These are phyloP conservation scores for Fraxinus nigra DNA, from an alignment of 305 asterid genomes.

Conservation along the genomic window DNA sequence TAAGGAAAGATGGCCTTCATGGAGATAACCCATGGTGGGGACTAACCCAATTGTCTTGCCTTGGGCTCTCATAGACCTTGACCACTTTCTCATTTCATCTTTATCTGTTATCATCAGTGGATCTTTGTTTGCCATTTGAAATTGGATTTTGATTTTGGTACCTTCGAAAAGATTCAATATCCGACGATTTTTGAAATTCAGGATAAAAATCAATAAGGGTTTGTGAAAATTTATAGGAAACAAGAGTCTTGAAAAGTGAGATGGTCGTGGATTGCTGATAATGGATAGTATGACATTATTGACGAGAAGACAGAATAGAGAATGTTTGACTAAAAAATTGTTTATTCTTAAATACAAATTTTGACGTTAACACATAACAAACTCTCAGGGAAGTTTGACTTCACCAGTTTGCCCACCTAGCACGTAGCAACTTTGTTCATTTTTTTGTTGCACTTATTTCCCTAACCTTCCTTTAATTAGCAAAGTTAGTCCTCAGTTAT, in stretches of 20 bases:
- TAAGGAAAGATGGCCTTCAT: slow-evolving; percentile 84
- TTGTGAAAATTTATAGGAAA: not conserved
- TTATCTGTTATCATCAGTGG: slow-evolving; percentile 60
- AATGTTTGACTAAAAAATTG: not conserved
- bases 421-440: not conserved
- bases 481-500: not conserved
- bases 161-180: not conserved
- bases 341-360: not conserved
- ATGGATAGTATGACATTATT: not conserved
- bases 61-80: slow-evolving; percentile 55
- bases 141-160: not conserved
- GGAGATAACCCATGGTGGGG: slow-evolving; percentile 96
- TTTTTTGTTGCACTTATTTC: not conserved
- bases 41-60: slow-evolving; percentile 70
- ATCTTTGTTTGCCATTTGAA: slow-evolving; percentile 42
- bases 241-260: not conserved
- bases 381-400: too few species aligned
- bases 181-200: not conserved
- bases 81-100: slow-evolving; percentile 78
- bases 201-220: not conserved
- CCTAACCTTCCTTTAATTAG: not conserved
- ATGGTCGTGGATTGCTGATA: not conserved
- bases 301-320: not conserved
- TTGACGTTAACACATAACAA: too few species aligned
- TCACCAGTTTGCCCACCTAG: not conserved